Base-by-base conservation (phyloP, 2,329 filamentous ascomycete genomes). In the Aspergillus eucalypticola region DNA sequence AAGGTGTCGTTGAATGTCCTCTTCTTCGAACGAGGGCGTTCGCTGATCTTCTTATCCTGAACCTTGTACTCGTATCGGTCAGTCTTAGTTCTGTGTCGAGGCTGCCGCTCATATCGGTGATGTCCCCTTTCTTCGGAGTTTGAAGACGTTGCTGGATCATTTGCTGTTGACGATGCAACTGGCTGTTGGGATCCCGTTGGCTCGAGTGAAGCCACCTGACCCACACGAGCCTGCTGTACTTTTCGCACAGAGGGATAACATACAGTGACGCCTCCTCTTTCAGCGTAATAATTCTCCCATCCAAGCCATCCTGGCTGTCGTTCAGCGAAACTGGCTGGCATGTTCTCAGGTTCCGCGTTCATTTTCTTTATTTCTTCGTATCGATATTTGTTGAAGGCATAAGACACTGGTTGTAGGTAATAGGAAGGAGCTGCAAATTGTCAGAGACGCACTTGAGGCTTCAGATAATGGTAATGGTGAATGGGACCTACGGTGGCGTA, bases 1-100 rank as follows among this genome's bases (percentile, higher is more conserved):
- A 89, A 90, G 19, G 82, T 82, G 6, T 79, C 72, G 72, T 87
- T 82, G 7, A 88, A 76, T 42, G 83, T 67, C 68, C 72, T 62
- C 67, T 74, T 59, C 41, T 61, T 59, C 35, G 38, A 38, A 51
- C 42, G 15, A 57, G 55, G 4, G 48, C 38, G 23, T 49, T 15
- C 53, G 8, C 42, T 29, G 25, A 39, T 52, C 2, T 11, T 59
- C 2, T 49, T 58, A 6, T 56, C 57, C 48, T 15, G 10, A 13
- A 35, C 11, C 32, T 78, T 78, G 10, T 77, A 77, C 27, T 86
- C 80, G 67, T 89, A 88, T 35, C 80, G 82, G 66, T 85, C 81
- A 23, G 79, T 74, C 54, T 79, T 81, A 15, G 84, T 88, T 71
- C 83, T 89, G 63, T 81, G 76, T 32, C 87, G 81, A 17, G 80